Conservation (phyloP, 208 protist species). For the Crithidia acanthocephali region DNA sequence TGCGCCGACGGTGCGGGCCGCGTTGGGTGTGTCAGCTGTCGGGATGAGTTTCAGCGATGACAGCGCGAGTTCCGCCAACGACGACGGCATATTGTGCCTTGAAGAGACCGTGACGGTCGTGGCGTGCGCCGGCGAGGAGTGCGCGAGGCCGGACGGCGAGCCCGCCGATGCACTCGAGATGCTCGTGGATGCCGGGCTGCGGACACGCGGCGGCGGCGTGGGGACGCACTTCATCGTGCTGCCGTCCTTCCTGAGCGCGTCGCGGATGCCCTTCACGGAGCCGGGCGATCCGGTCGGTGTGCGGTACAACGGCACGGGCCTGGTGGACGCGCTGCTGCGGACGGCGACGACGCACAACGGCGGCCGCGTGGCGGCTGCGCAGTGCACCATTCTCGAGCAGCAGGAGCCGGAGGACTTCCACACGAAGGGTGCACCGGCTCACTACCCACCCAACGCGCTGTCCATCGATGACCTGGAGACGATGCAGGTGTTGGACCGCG, state of each 20-base stretch:
- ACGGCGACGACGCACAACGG: slow-evolving; percentile 31
- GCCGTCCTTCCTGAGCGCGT: slow-evolving; percentile 13
- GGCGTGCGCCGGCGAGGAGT: not conserved
- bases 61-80: not conserved
- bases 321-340: slow-evolving; percentile 31
- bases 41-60: too few relatives aligned
- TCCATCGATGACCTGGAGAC: not conserved
- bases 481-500: slow-evolving; percentile 27
- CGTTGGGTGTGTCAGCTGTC: not conserved
- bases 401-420: not conserved
- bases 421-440: too few relatives aligned
- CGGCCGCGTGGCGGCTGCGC: slow-evolving; percentile 21
- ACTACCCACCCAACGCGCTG: not conserved
- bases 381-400: not conserved
- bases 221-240: slow-evolving; percentile 28
- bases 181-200: not conserved
- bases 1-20: slow-evolving; percentile 4
- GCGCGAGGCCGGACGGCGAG: not conserved
- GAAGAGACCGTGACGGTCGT: slow-evolving; percentile 19
- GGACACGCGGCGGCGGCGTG: not conserved
- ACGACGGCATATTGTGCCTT: slow-evolving; percentile 1
- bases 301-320: slow-evolving; percentile 13
- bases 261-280: slow-evolving; percentile 22
- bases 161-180: not conserved
- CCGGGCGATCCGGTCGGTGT: slow-evolving; percentile 11